These are phyloP conservation scores for Coccinonectria pachysandricola DNA, from an alignment of 2,329 filamentous ascomycete genomes.

Conservation along the genomic window DNA sequence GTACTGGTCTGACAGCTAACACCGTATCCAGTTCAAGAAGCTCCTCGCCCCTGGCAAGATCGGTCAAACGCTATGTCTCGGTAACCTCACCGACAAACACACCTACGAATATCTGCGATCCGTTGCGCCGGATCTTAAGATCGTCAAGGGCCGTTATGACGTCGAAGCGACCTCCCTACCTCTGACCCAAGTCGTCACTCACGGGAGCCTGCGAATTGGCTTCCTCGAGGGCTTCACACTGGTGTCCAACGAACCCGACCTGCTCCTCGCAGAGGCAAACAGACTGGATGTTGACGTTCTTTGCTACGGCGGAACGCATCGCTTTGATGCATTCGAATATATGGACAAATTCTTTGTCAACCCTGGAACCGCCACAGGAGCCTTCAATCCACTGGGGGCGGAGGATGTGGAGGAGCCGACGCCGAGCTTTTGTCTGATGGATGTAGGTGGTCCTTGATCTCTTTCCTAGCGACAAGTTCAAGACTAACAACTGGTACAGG, in stretches of 20 bases:
- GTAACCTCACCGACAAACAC: constrained; percentile 69
- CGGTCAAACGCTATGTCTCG: constrained; percentile 68
- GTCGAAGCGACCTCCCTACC: constrained; percentile 56
- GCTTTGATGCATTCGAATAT: constrained; percentile 62
- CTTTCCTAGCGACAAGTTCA: no score
- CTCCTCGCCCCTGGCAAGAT: constrained; percentile 77
- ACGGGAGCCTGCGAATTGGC: constrained; percentile 54
- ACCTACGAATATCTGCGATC: constrained; percentile 73
- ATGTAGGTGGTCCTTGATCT: constrained; percentile 68
- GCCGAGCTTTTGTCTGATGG: constrained; percentile 95
- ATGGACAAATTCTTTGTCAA: constrained; percentile 68
- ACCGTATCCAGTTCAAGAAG: constrained; percentile 60
- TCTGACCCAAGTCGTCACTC: constrained; percentile 55
- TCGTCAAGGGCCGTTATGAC: constrained; percentile 58
- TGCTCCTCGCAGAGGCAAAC: constrained; percentile 58
- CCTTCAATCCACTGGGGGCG: constrained; percentile 50
- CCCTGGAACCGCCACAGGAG: constrained; percentile 56
- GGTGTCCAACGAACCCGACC: constrained; percentile 55
- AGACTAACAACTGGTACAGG: constrained; percentile 42
- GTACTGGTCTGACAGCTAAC: constrained; percentile 13
- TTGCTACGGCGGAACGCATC: constrained; percentile 59
- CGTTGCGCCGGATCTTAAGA: constrained; percentile 62
- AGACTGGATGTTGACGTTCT: constrained; percentile 59
- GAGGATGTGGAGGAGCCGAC: constrained; percentile 60
- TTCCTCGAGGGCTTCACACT: constrained; percentile 61